phyloP scores from a whole-genome alignment of 1,139 yeast species.

The Nakaseomyces sp. region DNA sequence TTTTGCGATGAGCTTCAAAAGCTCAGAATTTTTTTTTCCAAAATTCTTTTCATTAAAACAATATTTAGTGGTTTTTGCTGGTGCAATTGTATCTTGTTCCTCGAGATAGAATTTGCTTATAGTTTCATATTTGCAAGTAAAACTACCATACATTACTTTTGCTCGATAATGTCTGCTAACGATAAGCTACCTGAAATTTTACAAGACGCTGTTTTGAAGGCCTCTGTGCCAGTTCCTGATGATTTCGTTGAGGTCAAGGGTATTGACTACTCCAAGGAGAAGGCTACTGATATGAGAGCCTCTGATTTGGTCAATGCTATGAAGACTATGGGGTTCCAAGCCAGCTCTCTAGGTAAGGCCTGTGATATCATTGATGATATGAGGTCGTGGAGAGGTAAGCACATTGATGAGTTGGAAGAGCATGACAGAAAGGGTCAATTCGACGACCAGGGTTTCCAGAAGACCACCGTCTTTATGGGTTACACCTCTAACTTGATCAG shows the following conservation, averaged over 20 bases:
- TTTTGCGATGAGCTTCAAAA: no score
- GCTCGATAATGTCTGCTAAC: conserved; percentile 17
- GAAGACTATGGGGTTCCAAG: conserved; percentile 98
- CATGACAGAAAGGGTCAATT: conserved; percentile 66
- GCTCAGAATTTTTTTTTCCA: no score
- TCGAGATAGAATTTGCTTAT: no score
- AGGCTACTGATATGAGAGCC: conserved; percentile 64
- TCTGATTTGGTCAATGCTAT: conserved; percentile 68
- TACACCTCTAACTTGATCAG: conserved; percentile 95
- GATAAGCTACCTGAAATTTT: conserved; percentile 52
- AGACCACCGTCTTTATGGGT: conserved; percentile 87
- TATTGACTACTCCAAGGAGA: conserved; percentile 73
- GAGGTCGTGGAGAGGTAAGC: conserved; percentile 87
- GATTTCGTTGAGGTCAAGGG: conserved; percentile 73
- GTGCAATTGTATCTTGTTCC: no score
- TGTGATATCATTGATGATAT: conserved; percentile 86
- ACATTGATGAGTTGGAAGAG: conserved; percentile 53
- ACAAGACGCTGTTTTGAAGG: conserved; percentile 81
- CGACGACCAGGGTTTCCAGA: conserved; percentile 75
- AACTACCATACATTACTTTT: background rate
- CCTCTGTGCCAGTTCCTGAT: conserved; percentile 79
- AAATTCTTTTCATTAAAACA: no score
- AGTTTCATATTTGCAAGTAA: background rate
- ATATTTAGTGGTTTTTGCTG: no score
- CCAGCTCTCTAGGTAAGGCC: conserved; percentile 73